Conservation (phyloP, 768 basidiomycete genomes). For the Paxillus ammoniavirescens region DNA sequence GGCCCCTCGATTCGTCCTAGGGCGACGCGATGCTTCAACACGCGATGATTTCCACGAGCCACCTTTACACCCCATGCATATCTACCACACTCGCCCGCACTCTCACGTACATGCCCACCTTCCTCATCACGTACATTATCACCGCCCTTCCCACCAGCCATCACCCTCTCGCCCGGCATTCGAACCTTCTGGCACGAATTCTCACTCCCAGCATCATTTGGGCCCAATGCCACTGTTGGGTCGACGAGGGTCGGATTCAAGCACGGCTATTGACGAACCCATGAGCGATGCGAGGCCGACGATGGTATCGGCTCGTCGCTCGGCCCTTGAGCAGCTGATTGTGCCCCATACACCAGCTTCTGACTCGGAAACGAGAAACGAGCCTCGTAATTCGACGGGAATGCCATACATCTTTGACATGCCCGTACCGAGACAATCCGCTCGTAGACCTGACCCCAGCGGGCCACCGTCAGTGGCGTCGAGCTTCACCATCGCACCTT, state of each 20-base stretch:
- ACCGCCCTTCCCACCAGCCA: slow-evolving; percentile 9
- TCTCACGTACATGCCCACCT: neutral
- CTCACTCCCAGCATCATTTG: slow-evolving; percentile 9
- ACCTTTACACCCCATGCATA: neutral
- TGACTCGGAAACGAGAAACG: neutral
- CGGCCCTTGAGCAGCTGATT: neutral
- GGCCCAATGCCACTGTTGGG: slow-evolving; percentile 13
- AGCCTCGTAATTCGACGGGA: neutral
- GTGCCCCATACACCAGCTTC: neutral
- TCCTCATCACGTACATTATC: slow-evolving; percentile 2
- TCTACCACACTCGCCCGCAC: neutral
- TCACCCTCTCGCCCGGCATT: slow-evolving; percentile 4
- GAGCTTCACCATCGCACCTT: neutral
- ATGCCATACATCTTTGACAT: neutral
- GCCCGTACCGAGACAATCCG: neutral
- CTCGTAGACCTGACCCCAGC: neutral
- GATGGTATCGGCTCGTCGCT: neutral
- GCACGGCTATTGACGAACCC: neutral
- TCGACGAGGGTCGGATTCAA: slow-evolving; percentile 19
- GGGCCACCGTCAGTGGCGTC: neutral
- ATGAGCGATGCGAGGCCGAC: neutral
- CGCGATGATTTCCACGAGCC: neutral
- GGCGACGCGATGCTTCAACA: neutral
- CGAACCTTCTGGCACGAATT: slow-evolving; percentile 5
- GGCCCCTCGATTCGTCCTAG: neutral